A percentile compares a stretch with the other conserved stretches of the same genome.
These are phyloP conservation scores for Rutstroemia sp. DNA, from an alignment of 2,329 filamentous ascomycete genomes.

Conservation along the genomic window DNA sequence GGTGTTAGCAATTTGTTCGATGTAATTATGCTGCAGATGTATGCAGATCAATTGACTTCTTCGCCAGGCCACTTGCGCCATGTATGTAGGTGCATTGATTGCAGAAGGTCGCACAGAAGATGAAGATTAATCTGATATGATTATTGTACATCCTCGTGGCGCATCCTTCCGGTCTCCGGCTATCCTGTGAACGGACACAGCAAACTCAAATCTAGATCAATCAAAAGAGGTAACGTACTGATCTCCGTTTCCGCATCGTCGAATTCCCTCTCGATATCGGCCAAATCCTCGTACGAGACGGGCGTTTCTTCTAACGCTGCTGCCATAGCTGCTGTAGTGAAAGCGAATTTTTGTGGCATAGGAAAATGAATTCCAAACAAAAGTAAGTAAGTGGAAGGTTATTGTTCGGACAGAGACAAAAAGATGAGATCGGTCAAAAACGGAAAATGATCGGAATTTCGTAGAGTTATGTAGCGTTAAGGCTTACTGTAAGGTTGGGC, in stretches of 20 bases:
- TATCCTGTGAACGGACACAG: not conserved
- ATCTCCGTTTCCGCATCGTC: constrained; percentile 77
- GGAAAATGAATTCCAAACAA: not conserved
- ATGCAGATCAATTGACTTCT: not conserved
- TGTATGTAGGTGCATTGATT: not conserved
- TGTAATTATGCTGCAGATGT: not conserved
- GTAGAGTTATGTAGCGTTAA: too few relatives aligned
- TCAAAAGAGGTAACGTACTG: constrained; percentile 40
- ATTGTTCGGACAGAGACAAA: not conserved
- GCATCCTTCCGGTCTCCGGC: not conserved
- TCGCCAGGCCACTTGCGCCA: too few relatives aligned
- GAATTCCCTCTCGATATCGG: constrained; percentile 75
- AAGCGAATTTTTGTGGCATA: constrained; percentile 24
- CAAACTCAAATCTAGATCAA: not conserved
- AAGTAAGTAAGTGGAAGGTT: not conserved
- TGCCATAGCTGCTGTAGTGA: constrained; percentile 28
- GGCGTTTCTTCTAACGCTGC: constrained; percentile 34
- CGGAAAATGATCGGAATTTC: not conserved
- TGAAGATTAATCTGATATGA: constrained; percentile 3
- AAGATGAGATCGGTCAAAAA: not conserved
- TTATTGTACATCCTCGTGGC: constrained; percentile 3
- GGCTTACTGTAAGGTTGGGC: too few relatives aligned
- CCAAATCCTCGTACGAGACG: constrained; percentile 68
- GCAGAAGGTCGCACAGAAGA: not conserved
- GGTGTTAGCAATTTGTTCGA: not conserved